Percentiles rank a stretch among this genome's conserved stretches.
phyloP scores from a whole-genome alignment of 139 green algal genomes.

The Closterium sp. region DNA sequence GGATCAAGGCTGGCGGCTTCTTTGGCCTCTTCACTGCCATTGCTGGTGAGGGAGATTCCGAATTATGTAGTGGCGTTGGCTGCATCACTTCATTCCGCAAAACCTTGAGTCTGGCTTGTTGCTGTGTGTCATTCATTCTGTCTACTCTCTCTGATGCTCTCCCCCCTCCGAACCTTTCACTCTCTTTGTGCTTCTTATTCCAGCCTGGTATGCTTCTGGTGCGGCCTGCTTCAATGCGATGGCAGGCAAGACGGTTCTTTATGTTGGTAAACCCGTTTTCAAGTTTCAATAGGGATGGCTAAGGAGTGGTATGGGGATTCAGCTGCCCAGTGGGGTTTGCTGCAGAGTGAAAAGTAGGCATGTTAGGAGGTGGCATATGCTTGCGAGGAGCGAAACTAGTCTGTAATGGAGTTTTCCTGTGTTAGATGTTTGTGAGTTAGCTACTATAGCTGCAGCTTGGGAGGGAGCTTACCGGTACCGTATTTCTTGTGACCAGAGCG shows the following conservation, averaged over 20 bases:
- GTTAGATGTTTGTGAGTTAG: too few species aligned
- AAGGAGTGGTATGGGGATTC: neutral
- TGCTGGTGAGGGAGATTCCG: neutral
- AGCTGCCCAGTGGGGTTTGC: neutral
- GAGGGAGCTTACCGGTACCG: too few species aligned
- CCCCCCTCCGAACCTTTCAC: neutral
- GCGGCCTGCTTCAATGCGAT: slow-evolving; percentile 1
- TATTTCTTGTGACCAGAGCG: too few species aligned
- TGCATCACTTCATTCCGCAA: too few species aligned
- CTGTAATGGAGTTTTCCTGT: too few species aligned
- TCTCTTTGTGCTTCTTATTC: neutral
- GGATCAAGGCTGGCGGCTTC: neutral
- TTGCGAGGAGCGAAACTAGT: too few species aligned
- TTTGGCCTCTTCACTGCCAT: neutral
- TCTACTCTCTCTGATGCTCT: too few species aligned
- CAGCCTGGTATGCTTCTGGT: neutral
- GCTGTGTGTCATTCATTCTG: too few species aligned
- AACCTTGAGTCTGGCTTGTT: too few species aligned
- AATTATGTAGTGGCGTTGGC: too few species aligned
- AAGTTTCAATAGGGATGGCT: neutral
- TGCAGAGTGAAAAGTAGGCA: neutral
- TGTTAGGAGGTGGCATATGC: neutral
- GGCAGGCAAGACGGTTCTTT: neutral
- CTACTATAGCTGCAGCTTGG: too few species aligned
- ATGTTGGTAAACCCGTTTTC: neutral